A percentile compares a stretch with the other conserved stretches of the same genome.
phyloP scores from a whole-genome alignment of 371 early-diverging fungal species.

The Mucor irregularis region DNA sequence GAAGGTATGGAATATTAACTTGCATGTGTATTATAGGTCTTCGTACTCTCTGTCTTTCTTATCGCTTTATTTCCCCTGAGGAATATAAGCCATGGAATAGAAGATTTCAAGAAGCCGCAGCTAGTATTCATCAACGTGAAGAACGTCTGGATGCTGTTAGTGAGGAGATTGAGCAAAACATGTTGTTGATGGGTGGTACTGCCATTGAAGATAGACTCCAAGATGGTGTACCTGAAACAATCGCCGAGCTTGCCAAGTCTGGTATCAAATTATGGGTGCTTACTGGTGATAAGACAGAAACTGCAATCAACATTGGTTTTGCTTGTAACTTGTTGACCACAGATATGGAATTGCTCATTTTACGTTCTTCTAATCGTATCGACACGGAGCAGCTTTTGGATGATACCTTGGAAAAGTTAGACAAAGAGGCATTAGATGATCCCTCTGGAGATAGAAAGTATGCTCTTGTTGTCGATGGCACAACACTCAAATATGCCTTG shows the following conservation, averaged over 20 bases:
- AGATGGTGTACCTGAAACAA: constrained; percentile 83
- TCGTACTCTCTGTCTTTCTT: constrained; percentile 82
- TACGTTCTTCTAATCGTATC: constrained; percentile 61
- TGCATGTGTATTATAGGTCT: constrained; percentile 46
- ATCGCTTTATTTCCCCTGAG: constrained; percentile 69
- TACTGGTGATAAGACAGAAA: constrained; percentile 93
- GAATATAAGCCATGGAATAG: constrained; percentile 67
- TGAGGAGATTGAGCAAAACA: constrained; percentile 71
- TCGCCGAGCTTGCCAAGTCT: constrained; percentile 74
- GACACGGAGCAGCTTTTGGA: constrained; percentile 60
- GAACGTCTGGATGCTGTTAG: constrained; percentile 68
- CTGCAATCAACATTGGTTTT: constrained; percentile 84
- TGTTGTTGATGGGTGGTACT: constrained; percentile 84
- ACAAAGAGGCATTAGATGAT: constrained; percentile 51
- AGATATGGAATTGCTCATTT: constrained; percentile 69
- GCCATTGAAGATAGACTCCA: constrained; percentile 94
- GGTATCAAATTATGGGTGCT: constrained; percentile 95
- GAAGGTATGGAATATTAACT: not conserved
- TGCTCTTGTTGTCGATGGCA: constrained; percentile 92
- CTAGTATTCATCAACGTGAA: constrained; percentile 70
- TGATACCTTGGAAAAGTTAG: constrained; percentile 65
- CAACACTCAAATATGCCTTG: constrained; percentile 80
- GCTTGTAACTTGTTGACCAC: constrained; percentile 72
- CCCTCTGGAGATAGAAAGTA: constrained; percentile 43
- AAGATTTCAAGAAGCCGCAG: constrained; percentile 65